phyloP scores from a whole-genome alignment of 2,329 filamentous ascomycete genomes.

The Penicillium hesseltinei region DNA sequence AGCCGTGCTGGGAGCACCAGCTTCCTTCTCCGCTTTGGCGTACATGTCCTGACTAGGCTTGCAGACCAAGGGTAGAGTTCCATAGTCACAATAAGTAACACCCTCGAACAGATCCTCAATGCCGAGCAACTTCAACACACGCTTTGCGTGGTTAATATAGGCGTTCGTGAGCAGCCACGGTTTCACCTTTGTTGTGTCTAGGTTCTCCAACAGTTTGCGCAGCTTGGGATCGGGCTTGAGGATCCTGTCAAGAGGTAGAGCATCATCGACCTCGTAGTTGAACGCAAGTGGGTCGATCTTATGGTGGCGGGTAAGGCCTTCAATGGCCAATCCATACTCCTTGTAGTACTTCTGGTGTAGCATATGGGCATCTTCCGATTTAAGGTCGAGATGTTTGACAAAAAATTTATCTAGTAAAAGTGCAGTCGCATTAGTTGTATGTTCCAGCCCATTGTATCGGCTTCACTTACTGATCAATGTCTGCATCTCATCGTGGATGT shows the following conservation, averaged over 20 bases:
- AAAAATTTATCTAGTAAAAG: slow-evolving; percentile 56
- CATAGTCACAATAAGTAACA: slow-evolving; percentile 92
- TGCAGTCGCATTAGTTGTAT: background rate
- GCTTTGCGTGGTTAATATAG: slow-evolving; percentile 80
- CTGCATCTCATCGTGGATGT: slow-evolving; percentile 86
- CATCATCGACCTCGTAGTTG: slow-evolving; percentile 92
- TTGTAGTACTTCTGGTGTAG: slow-evolving; percentile 92
- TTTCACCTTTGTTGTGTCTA: slow-evolving; percentile 80
- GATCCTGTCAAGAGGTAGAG: slow-evolving; percentile 79
- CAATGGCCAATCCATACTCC: slow-evolving; percentile 94
- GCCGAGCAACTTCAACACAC: slow-evolving; percentile 76
- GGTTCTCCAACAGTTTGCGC: slow-evolving; percentile 71
- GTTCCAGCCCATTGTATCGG: background rate
- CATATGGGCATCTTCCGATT: slow-evolving; percentile 73
- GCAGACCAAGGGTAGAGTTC: slow-evolving; percentile 69
- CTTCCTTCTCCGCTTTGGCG: slow-evolving; percentile 82
- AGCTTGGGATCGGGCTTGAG: slow-evolving; percentile 76
- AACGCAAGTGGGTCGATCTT: slow-evolving; percentile 94
- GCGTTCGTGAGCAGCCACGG: slow-evolving; percentile 97
- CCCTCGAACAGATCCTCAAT: slow-evolving; percentile 92
- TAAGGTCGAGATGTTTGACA: slow-evolving; percentile 68
- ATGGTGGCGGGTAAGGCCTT: slow-evolving; percentile 89
- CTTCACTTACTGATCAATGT: slow-evolving; percentile 63
- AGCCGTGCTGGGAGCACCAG: slow-evolving; percentile 63
- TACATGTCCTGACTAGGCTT: slow-evolving; percentile 85